Evolutionary conservation across 495 filamentous ascomycete species (phyloP).

Genomic region (Terfezia boudieri): DNA sequence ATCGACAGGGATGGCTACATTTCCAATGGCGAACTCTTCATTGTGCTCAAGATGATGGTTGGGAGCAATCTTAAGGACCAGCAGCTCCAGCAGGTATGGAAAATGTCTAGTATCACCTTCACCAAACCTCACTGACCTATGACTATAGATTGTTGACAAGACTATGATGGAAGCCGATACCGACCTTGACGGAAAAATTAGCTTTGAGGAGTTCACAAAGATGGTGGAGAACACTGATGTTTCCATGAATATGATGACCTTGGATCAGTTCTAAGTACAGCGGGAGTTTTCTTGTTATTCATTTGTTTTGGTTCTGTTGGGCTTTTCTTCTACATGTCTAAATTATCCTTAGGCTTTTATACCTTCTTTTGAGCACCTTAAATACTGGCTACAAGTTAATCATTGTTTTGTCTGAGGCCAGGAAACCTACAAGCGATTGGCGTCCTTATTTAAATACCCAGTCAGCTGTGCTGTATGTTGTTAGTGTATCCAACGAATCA

Average conservation of each 20-base stretch:
- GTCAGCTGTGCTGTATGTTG: too few species aligned
- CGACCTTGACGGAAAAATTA: constrained; percentile 93
- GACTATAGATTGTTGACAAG: constrained; percentile 64
- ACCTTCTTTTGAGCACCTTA: too few species aligned
- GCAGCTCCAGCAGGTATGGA: constrained; percentile 65
- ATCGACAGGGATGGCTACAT: constrained; percentile 98
- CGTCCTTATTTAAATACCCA: too few species aligned
- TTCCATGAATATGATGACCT: constrained; percentile 73
- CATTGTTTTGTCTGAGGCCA: too few species aligned
- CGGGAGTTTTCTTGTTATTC: background rate
- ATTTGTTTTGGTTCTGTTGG: background rate
- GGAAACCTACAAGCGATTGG: too few species aligned
- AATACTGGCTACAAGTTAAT: too few species aligned
- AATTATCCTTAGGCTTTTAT: background rate
- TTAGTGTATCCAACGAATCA: too few species aligned
- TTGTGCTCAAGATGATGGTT: constrained; percentile 99
- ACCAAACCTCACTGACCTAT: constrained; percentile 7
- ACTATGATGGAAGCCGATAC: constrained; percentile 99
- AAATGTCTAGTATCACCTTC: background rate
- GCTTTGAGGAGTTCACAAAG: constrained; percentile 94
- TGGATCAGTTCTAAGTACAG: constrained; percentile 16
- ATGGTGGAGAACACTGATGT: constrained; percentile 99
- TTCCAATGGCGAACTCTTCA: constrained; percentile 95
- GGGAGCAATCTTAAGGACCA: constrained; percentile 98
- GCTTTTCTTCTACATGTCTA: too few species aligned